Conservation (phyloP, 73 alveolate species). For the Paramecium biaurelia region DNA sequence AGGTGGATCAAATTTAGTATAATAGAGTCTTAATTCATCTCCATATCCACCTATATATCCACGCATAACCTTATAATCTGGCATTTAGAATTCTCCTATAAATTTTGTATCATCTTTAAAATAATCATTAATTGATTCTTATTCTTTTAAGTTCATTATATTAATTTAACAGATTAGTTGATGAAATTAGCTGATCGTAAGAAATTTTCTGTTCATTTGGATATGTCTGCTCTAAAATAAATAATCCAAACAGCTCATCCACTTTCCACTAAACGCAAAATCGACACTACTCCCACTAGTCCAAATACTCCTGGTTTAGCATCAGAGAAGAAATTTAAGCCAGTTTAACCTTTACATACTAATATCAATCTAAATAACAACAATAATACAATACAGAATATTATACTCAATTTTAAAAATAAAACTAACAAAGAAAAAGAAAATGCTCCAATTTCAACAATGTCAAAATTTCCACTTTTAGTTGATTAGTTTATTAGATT, state of each 20-base stretch:
- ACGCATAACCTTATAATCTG: slow-evolving; percentile 60
- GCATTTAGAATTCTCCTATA: slow-evolving; percentile 50
- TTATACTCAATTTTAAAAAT: background rate
- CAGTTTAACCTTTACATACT: background rate
- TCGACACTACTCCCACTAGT: slow-evolving; percentile 20
- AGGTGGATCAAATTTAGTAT: slow-evolving; percentile 61
- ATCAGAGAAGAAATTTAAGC: background rate
- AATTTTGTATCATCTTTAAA: slow-evolving; percentile 49
- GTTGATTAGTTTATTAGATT: background rate
- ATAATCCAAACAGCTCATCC: background rate
- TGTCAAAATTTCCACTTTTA: slow-evolving; percentile 14
- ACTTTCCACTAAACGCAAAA: slow-evolving; percentile 13
- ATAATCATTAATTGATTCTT: slow-evolving; percentile 52
- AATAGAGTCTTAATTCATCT: slow-evolving; percentile 56
- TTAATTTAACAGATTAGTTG: slow-evolving; percentile 5
- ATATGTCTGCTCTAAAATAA: slow-evolving; percentile 16
- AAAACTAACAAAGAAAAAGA: background rate
- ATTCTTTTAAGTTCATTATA: slow-evolving; percentile 17
- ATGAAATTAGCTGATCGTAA: slow-evolving; percentile 32
- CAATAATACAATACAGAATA: background rate
- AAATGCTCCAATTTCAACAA: background rate
- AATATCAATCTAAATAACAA: background rate
- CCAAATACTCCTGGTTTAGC: background rate
- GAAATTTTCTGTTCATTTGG: slow-evolving; percentile 45
- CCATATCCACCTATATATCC: slow-evolving; percentile 62